Base-by-base conservation (phyloP, 2,329 filamentous ascomycete species). In the Arthrobotrys sphaeroides region DNA sequence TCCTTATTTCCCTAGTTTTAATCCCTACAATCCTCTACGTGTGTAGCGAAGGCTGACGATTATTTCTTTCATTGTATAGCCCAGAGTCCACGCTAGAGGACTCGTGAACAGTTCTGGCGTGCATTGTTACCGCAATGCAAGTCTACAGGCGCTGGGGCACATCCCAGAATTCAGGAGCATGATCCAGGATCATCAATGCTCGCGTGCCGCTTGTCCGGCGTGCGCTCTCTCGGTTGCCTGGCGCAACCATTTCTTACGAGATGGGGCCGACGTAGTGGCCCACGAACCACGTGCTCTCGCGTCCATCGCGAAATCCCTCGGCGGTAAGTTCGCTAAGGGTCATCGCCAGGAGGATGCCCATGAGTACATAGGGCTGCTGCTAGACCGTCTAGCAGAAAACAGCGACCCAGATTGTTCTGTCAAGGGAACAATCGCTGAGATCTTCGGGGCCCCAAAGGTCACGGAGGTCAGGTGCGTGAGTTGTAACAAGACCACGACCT, bases 111-210 rank as follows among this genome's bases (percentile, higher is more conserved):
- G 38, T 5, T 64, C 62, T 4, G 70, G 62, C 1, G 47, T 51
- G 42, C 70, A 74, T 57, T 74, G 70, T 42, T 74, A 74, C 18
- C 62, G 70, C 18, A 74, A 74, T 57, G 70, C 70, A 10, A 74
- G 70, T 28, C 13, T 74, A 5, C 70, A 74, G 22, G 62, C 62
- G 9, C 43, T 74, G 10, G 70, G 70, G 12, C 38, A 49, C 16
- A 42, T 74, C 12, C 13, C 28, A 10, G 62, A 53, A 26, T 74
- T 74, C 31, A 53, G 70, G n/a, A 24, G 31, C 16, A 47, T 57
- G 13, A 42, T 74, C n/a, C 36, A 51, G 28, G 57, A 57, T 5
- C 70, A 74, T n/a, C 31, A 20, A 0, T 74, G 70, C 13, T 10
- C 9, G 3, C 26, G 45, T 12, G 5, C 6, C 38, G 24, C 28